Base-by-base conservation (phyloP, 2,329 filamentous ascomycete species). In the Curvularia lunata region DNA sequence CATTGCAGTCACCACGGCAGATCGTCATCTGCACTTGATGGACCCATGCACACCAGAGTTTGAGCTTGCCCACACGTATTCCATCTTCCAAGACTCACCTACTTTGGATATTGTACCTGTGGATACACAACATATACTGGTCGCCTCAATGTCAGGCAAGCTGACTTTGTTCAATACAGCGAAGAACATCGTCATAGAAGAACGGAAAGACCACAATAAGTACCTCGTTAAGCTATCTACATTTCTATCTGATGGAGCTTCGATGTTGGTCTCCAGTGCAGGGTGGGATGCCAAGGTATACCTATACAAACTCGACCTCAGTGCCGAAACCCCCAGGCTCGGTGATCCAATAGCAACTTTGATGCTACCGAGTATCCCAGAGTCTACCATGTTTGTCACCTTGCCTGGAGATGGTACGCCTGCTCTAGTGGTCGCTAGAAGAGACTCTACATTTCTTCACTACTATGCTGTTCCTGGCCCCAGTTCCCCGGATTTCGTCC, bases 201-300 rank as follows among this genome's bases (percentile, higher is more conserved):
- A 77, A 56, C 78, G 85, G 45, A 82, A 80, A 54, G 85, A 88
- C 61, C 85, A 88, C 64, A 69, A 74, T 21, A 88, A 87, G 65
- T 88, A 86, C 69, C 78, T 82, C 7, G 83, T 88, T 52, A 83
- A 84, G 61, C 74, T 85, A 2, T 74, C 79, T 25, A 72, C 72
- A 2, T 74, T 73, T 56, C 68, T 76, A 32, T 37, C 28, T 48
- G 71, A 77, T n/a, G 64, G 74, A 3, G 65, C 67, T 12, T 65
- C 65, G 9, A 54, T 61, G 19, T 62, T 68, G 32, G 63, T 86
- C 52, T 85, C 84, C 5, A 88, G 83, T 12, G 86, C 85, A 4
- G 85, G 84, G 21, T 88, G 86, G 86, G 86, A 88, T 67, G 76
- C 80, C 27, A 86, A 82, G 62, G 73, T 88, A 32, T 71, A 81